Base-by-base conservation (phyloP, 1,284 basidiomycete species). In the Tilletia caries region DNA sequence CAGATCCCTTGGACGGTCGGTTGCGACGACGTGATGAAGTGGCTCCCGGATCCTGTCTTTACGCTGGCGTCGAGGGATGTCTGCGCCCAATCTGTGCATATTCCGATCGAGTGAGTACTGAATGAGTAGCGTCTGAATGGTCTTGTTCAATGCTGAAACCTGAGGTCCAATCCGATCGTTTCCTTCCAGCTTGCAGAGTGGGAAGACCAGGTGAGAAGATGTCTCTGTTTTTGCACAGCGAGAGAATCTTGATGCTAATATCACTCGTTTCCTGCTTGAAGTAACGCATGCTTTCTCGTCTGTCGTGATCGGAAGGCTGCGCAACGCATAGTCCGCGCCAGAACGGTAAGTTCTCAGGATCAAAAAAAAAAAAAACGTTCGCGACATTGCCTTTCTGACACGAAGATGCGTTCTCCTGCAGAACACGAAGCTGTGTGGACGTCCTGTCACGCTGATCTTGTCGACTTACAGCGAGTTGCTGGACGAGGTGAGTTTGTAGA, bases 1-100 rank as follows among this genome's bases (percentile, higher is more conserved):
- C n/a, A 67, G 66, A 67, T 67, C 27, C 66, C 66, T n/a, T 67
- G 66, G 66, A 58, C 66, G 23, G 66, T 52, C 18, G 52, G 29
- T 18, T 67, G 34, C 32, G 32, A 58, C 23, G 66, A 67, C 18
- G 27, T 67, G 23, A 25, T 33, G 23, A 60, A 33, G 20, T 67
- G 66, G 66, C 52, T 67, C 25, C 50, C 66, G 15, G 66, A 67
- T 32, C 37, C 50, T 13, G 41, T 41, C 23, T 50, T 58, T 8
- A 41, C 52, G 4, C 52, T 67, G 12, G 50, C 29, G 12, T n/a
- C 50, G 12, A 62, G 27, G 20, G 27, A 4, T 20, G 29, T 32
- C 10, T 23, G 18, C 20, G 50, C 44, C 10, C 66, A 67, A 29
- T 18, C 66, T 8, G 43, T 67, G 1, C 66, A 67, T 50, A 67